phyloP scores from a whole-genome alignment of 2,329 filamentous ascomycete species.

The Beauveria sp. region DNA sequence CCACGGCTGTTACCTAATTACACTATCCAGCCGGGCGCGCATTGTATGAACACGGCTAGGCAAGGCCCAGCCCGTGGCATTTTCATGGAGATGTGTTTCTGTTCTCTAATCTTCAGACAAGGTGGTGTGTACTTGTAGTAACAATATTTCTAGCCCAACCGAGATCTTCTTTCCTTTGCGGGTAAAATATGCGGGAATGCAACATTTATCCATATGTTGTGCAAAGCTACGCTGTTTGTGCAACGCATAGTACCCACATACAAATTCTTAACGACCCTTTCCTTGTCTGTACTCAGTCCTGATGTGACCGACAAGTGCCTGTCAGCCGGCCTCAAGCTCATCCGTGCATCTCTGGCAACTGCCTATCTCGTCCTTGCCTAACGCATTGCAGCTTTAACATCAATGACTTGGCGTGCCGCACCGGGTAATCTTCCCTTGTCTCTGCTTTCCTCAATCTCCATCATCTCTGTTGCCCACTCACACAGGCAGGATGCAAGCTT shows the following conservation, averaged over 20 bases:
- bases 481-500: not conserved
- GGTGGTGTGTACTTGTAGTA: no score
- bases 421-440: not conserved
- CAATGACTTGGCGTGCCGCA: slow-evolving; percentile 1
- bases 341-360: not conserved
- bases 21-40: no score
- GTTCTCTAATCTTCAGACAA: no score
- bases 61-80: no score
- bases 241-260: not conserved
- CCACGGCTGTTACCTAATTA: no score
- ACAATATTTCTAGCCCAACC: no score
- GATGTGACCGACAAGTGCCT: not conserved
- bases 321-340: not conserved
- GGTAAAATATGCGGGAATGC: no score
- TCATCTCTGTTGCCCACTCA: not conserved
- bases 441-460: not conserved
- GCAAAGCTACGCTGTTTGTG: not conserved
- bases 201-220: no score
- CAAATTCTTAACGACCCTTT: not conserved
- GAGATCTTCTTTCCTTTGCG: no score
- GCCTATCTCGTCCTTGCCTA: not conserved
- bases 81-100: no score
- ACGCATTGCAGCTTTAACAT: not conserved
- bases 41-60: no score
- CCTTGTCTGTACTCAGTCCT: no score